Conservation (phyloP, 75 land plant species). For the Cryptomeria japonica region DNA sequence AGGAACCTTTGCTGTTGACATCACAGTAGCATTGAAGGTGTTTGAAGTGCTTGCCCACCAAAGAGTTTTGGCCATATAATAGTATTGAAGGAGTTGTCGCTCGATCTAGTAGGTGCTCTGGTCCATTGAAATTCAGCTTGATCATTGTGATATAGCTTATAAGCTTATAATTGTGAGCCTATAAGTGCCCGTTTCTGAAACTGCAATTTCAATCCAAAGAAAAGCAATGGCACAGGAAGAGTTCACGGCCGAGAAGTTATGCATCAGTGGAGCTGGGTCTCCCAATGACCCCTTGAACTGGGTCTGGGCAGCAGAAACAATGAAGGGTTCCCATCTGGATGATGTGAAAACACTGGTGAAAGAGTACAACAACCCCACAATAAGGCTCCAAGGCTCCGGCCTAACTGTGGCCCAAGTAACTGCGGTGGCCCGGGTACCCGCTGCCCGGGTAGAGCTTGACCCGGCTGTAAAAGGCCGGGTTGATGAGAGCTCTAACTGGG, state of each 20-base stretch:
- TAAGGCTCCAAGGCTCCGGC: constrained; percentile 44
- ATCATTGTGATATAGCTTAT: too few species aligned
- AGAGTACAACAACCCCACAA: constrained; percentile 32
- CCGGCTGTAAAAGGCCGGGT: constrained; percentile 33
- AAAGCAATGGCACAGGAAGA: too few species aligned
- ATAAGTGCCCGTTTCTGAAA: too few species aligned
- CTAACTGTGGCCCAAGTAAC: constrained; percentile 60
- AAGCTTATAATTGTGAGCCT: too few species aligned
- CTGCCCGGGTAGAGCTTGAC: constrained; percentile 44
- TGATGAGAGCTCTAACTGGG: background rate
- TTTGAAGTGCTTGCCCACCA: too few species aligned
- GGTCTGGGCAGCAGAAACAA: constrained; percentile 38
- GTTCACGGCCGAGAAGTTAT: background rate
- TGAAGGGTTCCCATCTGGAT: constrained; percentile 56
- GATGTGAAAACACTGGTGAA: constrained; percentile 62
- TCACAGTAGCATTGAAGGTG: too few species aligned
- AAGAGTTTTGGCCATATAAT: too few species aligned
- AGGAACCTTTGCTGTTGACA: too few species aligned
- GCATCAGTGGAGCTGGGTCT: background rate
- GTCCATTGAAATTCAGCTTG: too few species aligned
- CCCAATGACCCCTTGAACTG: constrained; percentile 54
- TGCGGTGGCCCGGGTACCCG: constrained; percentile 39
- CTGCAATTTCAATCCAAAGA: too few species aligned
- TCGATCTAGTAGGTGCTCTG: too few species aligned
- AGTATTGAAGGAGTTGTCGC: too few species aligned